Conservation (phyloP, 768 basidiomycete species). For the Lentinus brumalis region DNA sequence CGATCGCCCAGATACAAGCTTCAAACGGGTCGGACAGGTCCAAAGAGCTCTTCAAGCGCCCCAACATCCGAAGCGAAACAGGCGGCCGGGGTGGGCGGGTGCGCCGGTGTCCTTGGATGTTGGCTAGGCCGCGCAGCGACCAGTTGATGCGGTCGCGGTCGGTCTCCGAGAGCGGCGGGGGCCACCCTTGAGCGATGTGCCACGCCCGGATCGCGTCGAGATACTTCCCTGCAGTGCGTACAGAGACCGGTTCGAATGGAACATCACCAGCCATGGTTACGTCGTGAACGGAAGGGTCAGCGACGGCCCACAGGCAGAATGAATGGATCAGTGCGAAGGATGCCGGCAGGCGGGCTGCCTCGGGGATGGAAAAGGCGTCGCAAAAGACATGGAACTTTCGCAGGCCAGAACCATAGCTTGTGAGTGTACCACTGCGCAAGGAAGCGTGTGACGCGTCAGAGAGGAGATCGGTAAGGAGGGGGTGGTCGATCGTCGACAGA, state of each 20-base stretch:
- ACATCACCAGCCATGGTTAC: constrained; percentile 7
- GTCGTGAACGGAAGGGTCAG: constrained; percentile 29
- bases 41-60: constrained; percentile 25
- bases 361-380: constrained; percentile 35
- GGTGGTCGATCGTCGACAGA: constrained; percentile 21
- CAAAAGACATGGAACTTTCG: constrained; percentile 35
- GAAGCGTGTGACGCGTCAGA: constrained; percentile 28
- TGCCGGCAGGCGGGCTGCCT: constrained; percentile 29
- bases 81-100: constrained; percentile 32
- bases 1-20: constrained; percentile 42
- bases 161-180: constrained; percentile 29
- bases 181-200: constrained; percentile 44
- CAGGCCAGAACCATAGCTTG: constrained; percentile 27
- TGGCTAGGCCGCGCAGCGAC: constrained; percentile 34
- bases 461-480: constrained; percentile 20
- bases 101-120: constrained; percentile 21
- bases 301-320: constrained; percentile 38
- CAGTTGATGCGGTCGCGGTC: constrained; percentile 27
- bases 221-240: constrained; percentile 33
- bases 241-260: constrained; percentile 36
- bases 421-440: constrained; percentile 21
- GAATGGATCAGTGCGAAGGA: constrained; percentile 35
- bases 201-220: constrained; percentile 39
- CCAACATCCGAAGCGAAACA: constrained; percentile 36
- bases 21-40: constrained; percentile 38